Conservation (phyloP, 345 rosid genomes). For the Hibiscus syriacus region DNA sequence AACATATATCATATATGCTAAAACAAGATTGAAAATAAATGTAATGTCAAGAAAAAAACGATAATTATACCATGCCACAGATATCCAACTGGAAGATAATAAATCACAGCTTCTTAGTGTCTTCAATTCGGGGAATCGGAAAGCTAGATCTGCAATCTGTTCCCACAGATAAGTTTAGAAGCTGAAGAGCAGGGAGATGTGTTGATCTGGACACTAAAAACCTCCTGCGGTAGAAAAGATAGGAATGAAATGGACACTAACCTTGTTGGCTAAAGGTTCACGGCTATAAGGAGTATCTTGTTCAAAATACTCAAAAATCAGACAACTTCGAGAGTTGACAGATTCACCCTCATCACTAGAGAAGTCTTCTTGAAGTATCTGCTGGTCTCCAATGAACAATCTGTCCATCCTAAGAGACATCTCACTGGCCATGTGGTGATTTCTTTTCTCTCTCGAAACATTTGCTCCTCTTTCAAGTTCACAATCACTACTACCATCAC, state of each 20-base stretch:
- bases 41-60: background rate
- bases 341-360: background rate
- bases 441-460: slow-evolving; percentile 24
- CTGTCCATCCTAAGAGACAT: slow-evolving; percentile 34
- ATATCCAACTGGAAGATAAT: background rate
- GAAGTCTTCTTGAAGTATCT: background rate
- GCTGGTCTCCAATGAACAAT: slow-evolving; percentile 37
- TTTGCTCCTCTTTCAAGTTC: slow-evolving; percentile 46
- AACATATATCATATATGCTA: background rate
- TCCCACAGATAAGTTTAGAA: background rate
- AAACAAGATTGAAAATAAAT: background rate
- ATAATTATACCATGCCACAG: background rate
- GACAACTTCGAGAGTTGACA: background rate
- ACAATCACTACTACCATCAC: slow-evolving; percentile 76
- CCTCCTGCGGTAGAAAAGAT: background rate
- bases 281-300: slow-evolving; percentile 70
- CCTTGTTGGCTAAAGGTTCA: slow-evolving; percentile 92
- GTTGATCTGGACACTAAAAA: background rate
- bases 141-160: background rate
- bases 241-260: slow-evolving; percentile 16
- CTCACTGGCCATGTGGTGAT: slow-evolving; percentile 18
- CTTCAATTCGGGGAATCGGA: background rate
- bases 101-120: background rate
- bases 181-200: background rate
- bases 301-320: slow-evolving; percentile 2